These are phyloP conservation scores for Coix lacrymajobi DNA, from an alignment of 176 grass and related monocot genomes.

Conservation along the genomic window DNA sequence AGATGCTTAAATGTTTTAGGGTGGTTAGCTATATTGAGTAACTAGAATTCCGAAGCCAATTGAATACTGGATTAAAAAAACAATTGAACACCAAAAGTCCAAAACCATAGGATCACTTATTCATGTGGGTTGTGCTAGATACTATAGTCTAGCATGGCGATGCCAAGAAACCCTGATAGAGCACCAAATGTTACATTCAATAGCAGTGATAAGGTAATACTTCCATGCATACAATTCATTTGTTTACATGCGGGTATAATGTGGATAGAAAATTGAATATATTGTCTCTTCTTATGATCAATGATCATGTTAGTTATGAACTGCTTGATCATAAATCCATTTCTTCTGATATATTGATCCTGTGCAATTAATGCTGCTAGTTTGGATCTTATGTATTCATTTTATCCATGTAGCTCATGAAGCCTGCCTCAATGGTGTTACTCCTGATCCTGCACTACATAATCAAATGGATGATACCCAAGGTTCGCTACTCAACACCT, in stretches of 20 bases:
- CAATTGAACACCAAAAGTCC: too few relatives aligned
- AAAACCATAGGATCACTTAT: neutral
- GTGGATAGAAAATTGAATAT: neutral
- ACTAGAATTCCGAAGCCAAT: neutral
- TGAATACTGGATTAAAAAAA: too few relatives aligned
- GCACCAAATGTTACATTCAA: neutral
- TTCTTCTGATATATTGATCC: neutral
- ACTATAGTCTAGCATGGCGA: neutral
- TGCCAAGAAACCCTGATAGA: neutral
- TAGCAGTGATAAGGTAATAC: neutral
- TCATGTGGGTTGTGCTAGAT: neutral
- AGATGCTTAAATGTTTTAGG: neutral
- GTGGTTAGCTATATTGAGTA: neutral
- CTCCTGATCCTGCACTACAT: constrained; percentile 13
- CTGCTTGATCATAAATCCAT: neutral
- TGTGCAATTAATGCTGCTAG: constrained; percentile 6
- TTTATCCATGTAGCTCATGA: constrained; percentile 22
- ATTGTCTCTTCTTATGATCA: constrained; percentile 4
- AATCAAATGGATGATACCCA: neutral
- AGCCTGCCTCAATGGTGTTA: neutral
- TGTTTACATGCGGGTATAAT: neutral
- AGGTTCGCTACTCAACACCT: constrained; percentile 26
- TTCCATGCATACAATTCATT: neutral
- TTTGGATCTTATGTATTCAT: constrained; percentile 18
- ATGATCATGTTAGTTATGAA: neutral